Base-by-base conservation (phyloP, 2,329 filamentous ascomycete genomes). In the Arthrocladium fulminans region DNA sequence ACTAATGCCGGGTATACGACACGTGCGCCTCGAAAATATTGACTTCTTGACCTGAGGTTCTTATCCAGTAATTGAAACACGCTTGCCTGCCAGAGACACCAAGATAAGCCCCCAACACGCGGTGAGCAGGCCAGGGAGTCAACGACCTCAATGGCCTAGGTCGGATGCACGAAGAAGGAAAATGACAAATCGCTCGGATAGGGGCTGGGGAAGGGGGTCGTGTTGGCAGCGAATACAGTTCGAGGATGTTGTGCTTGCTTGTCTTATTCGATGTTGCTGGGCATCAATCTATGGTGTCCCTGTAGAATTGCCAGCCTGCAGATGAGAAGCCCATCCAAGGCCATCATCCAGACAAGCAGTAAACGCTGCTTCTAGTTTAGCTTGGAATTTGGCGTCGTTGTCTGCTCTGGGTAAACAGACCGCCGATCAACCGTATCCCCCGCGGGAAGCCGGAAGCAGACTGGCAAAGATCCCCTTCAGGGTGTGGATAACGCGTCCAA, bases 371-470 rank as follows among this genome's bases (percentile, higher is more conserved):
- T 44, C 19, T 15, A 44, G 41, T 44, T 25, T 44, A 44, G 41
- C 24, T 29, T 19, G 3, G n/a, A 32, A 15, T 29, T 13, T 19
- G 47, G 22, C 47, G 49, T 17, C 54, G 48, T 32, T n/a, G 41
- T 17, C 41, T 44, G 41, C 24, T 27, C 10, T n/a, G 17, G 39
- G 3, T 13, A 3, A 17, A 19, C 13, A 35, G 13, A 35, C 32
- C 32, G 32, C 32, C 6, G 6, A 6, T n/a, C 6, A n/a, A n/a
- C n/a, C n/a, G n/a, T n/a, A n/a, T n/a, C n/a, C n/a, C n/a, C n/a
- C n/a, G n/a, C n/a, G n/a, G 32, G 32, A 35, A 6, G 32, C 32
- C 32, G 32, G 32, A 35, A n/a, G n/a, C n/a, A n/a, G n/a, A n/a
- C n/a, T n/a, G n/a, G n/a, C n/a, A n/a, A n/a, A n/a, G n/a, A n/a